Base-by-base conservation (phyloP, 2,329 filamentous ascomycete species). In the Fusarium globosum region DNA sequence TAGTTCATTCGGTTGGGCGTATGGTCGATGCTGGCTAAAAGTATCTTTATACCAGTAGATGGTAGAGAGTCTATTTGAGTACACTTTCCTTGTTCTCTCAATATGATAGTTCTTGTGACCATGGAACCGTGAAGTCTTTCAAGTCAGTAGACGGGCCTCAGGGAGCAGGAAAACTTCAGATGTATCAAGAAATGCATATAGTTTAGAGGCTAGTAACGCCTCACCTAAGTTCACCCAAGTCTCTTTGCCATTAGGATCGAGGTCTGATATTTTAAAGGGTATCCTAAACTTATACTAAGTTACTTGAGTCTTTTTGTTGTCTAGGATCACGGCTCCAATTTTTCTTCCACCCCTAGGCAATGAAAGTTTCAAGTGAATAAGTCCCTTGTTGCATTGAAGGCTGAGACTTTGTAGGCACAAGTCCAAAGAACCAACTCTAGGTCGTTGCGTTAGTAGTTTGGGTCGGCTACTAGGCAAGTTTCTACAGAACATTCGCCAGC, bases 21-120 rank as follows among this genome's bases (percentile, higher is more conserved):
- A 64, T 70, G 61, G 36, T 48, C 49, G 35, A 46, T 48, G 51
- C 41, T 48, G 46, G 23, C 56, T 61, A 41, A 36, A 58, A 66
- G 49, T 60, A 71, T 60, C 49, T 41, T 71, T 62, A 71, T 42
- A 52, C 18, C 41, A 33, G 43, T 36, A 61, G 45, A 70, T 28
- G 30, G 18, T 49, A 51, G 33, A 46, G 33, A 46, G 52, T 28
- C 66, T 33, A 56, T 71, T 48, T 45, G 38, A 55, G 60, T 49
- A 63, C 21, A 35, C 21, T 33, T 39, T 61, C 9, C 33, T 58
- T 35, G 23, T 46, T 58, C 51, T 53, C 26, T 23, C 53, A 33
- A 30, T 28, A 38, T 53, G 16, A 38, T 18, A 15, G 45, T 42
- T 15, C 30, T 33, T 48, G 23, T 41, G 21, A 39, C 42, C 7